Base-by-base conservation (phyloP, 2,329 filamentous ascomycete genomes). In the Dactylellina sp. region DNA sequence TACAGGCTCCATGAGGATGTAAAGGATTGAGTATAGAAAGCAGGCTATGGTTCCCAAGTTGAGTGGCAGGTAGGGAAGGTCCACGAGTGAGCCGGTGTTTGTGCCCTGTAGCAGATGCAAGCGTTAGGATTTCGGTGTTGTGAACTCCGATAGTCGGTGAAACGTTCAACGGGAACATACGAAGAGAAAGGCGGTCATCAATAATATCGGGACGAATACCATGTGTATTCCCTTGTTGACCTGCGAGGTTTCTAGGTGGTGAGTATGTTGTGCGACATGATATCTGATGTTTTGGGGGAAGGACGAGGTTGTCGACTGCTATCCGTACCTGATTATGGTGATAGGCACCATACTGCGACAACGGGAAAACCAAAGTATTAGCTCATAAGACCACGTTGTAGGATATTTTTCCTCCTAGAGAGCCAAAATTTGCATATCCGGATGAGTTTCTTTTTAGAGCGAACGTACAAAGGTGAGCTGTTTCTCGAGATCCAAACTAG, bases 1-100 rank as follows among this genome's bases (percentile, higher is more conserved):
- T 0, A 98, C 92, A 0, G 95, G 95, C 80, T 99, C 95, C 79
- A 99, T 89, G 20, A 99, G 86, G 52, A 98, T 85, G 80, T 98
- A 99, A 63, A 97, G 86, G 1, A 86, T 86, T 39, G 90, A 86
- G 82, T 95, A 97, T 25, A 89, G 79, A 59, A 88, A 85, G 35
- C 88, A 87, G 47, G 83, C 83, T 63, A 91, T 86, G 11, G 87
- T 92, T 76, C 87, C 87, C 46, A 88, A 83, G 77, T 88, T 93
- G 68, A 89, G 86, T 14, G 86, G 84, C 75, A 89, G 86, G 78
- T 91, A 88, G 18, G 91, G 91, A 12, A 88, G 84, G 57, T 85
- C 85, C 78, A 90, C 87, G 52, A 90, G 85, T 77, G 82, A 85
- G 81, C 85, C 89, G 75, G 83, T 86, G 80, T 89, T 89, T 74